Conservation (phyloP, 208 protist species). For the Trypanosoma melophagium region DNA sequence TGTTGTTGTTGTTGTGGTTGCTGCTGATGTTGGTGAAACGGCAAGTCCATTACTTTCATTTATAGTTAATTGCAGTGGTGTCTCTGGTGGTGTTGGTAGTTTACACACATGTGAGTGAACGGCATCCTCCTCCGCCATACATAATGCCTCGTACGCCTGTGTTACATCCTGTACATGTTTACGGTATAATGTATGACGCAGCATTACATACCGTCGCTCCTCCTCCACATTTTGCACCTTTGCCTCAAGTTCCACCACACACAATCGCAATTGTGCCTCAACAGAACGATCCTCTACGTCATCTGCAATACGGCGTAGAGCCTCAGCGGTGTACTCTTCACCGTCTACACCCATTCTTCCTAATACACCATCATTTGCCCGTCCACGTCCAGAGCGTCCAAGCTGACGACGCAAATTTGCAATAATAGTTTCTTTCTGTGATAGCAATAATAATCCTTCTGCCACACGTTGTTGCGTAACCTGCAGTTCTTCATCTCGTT, state of each 20-base stretch:
- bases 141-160: constrained; percentile 37
- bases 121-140: constrained; percentile 60
- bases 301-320: constrained; percentile 59
- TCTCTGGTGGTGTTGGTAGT: background rate
- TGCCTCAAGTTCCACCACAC: constrained; percentile 57
- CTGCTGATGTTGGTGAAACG: background rate
- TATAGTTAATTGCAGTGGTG: background rate
- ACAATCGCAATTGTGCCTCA: constrained; percentile 74
- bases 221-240: constrained; percentile 43
- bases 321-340: constrained; percentile 54
- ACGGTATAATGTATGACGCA: constrained; percentile 78
- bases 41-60: background rate
- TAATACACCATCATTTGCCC: constrained; percentile 9
- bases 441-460: constrained; percentile 67
- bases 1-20: background rate
- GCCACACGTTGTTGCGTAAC: constrained; percentile 64
- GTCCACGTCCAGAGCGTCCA: constrained; percentile 38
- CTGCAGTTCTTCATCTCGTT: constrained; percentile 71
- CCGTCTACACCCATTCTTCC: constrained; percentile 5
- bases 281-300: constrained; percentile 72
- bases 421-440: constrained; percentile 77
- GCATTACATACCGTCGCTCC: constrained; percentile 62
- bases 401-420: constrained; percentile 69
- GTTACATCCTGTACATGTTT: constrained; percentile 57
- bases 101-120: constrained; percentile 53